Evolutionary conservation across 805 yeast species (phyloP).

Genomic region (Pichia ethanolica): DNA sequence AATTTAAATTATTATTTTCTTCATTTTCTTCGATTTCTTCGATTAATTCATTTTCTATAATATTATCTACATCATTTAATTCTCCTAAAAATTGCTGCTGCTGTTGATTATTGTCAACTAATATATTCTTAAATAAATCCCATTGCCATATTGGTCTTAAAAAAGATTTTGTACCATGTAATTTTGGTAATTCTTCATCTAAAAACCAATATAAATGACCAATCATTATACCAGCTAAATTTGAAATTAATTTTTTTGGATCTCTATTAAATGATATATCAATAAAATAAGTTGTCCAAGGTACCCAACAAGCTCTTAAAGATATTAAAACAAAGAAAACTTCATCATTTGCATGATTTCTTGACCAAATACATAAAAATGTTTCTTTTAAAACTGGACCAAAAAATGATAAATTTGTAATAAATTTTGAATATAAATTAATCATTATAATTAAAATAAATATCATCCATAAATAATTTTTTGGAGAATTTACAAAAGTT

Average conservation of each 20-base stretch:
- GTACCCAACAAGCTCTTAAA: slow-evolving; percentile 38
- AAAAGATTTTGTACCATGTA: slow-evolving; percentile 27
- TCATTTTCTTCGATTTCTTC: not conserved
- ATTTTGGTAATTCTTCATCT: slow-evolving; percentile 35
- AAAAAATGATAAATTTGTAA: slow-evolving; percentile 26
- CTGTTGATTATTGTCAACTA: not conserved
- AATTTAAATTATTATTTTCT: not conserved
- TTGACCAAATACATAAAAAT: slow-evolving; percentile 40
- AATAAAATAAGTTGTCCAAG: slow-evolving; percentile 30
- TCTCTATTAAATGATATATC: slow-evolving; percentile 9
- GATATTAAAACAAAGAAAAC: slow-evolving; percentile 34
- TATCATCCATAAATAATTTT: slow-evolving; percentile 35
- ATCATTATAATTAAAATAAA: slow-evolving; percentile 24
- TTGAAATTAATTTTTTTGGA: slow-evolving; percentile 8
- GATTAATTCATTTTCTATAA: no score
- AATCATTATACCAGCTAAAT: slow-evolving; percentile 31
- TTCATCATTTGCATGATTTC: slow-evolving; percentile 35
- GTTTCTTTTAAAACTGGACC: slow-evolving; percentile 33
- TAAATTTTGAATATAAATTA: slow-evolving; percentile 24
- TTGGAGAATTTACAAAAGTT: slow-evolving; percentile 24
- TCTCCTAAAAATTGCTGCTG: not conserved
- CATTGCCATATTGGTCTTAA: slow-evolving; percentile 38
- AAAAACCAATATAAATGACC: slow-evolving; percentile 37
- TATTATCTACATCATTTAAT: not conserved
- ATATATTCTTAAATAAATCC: slow-evolving; percentile 6